Percentiles rank a stretch among this genome's conserved stretches.
Conservation (phyloP, 495 filamentous ascomycete genomes). For the Penicillium simplicissimum region DNA sequence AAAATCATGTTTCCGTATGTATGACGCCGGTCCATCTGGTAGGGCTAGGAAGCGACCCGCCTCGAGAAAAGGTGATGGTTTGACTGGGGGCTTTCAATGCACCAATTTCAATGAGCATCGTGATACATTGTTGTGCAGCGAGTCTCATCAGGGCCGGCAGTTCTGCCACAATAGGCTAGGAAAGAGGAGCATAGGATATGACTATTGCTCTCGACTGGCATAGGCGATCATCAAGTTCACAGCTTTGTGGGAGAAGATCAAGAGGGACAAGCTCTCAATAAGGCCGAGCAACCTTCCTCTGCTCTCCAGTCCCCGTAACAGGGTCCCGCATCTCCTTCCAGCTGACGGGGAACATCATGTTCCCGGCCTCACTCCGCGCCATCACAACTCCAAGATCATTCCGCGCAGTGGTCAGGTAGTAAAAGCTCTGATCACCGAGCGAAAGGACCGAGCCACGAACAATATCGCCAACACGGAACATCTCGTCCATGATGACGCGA, state of each 20-base stretch:
- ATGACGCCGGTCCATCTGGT: background rate
- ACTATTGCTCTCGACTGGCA: background rate
- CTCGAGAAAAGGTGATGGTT: background rate
- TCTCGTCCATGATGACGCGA: conserved; percentile 83
- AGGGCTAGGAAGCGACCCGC: background rate
- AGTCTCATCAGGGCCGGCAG: background rate
- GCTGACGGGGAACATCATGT: conserved; percentile 85
- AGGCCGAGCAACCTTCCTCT: conserved; percentile 90
- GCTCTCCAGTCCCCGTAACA: conserved; percentile 73
- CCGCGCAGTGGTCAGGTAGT: conserved; percentile 84
- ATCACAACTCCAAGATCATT: conserved; percentile 95
- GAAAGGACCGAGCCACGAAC: conserved; percentile 88
- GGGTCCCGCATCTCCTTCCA: conserved; percentile 94
- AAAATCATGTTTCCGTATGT: background rate
- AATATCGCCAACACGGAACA: conserved; percentile 91
- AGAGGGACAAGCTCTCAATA: conserved; percentile 55
- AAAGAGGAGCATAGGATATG: background rate
- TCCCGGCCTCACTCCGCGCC: conserved; percentile 85
- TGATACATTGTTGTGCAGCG: background rate
- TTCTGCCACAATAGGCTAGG: background rate
- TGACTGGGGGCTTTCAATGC: background rate
- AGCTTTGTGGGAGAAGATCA: background rate
- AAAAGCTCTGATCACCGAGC: conserved; percentile 88
- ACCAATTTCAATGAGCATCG: background rate
- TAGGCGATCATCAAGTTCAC: background rate